phyloP scores from a whole-genome alignment of 495 filamentous ascomycete species.

The Penicillium steckii region DNA sequence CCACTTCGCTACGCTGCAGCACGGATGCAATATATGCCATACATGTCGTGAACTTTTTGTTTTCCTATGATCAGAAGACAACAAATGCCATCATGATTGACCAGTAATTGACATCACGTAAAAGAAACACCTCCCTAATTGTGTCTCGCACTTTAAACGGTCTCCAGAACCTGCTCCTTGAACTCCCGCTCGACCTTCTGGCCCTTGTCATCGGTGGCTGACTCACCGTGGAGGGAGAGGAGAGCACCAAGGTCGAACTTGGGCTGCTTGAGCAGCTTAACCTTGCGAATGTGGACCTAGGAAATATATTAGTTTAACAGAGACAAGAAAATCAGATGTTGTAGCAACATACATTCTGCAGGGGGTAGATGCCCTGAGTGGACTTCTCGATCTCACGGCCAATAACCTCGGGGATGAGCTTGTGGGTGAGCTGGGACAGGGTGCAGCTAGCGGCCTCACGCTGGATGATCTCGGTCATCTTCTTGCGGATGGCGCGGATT shows the following conservation, averaged over 20 bases:
- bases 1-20: not conserved
- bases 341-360: constrained; percentile 84
- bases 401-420: constrained; percentile 98
- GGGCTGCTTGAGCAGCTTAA: constrained; percentile 95
- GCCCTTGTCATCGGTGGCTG: constrained; percentile 89
- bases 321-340: too few relatives aligned
- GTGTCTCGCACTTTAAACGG: constrained; percentile 60
- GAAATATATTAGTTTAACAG: constrained; percentile 26
- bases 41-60: constrained; percentile 36
- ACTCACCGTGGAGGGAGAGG: constrained; percentile 94
- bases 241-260: constrained; percentile 99
- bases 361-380: constrained; percentile 97
- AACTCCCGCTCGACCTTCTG: constrained; percentile 99
- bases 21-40: constrained; percentile 19
- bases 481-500: constrained; percentile 95
- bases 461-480: constrained; percentile 99
- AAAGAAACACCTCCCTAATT: constrained; percentile 12
- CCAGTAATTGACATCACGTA: constrained; percentile 28
- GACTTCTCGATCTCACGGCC: constrained; percentile 99
- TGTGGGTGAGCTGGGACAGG: constrained; percentile 89
- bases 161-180: constrained; percentile 93
- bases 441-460: constrained; percentile 93
- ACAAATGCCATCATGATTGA: constrained; percentile 26
- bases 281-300: constrained; percentile 99
- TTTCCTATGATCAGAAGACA: constrained; percentile 33